Percentiles rank a stretch among this genome's conserved stretches.
Evolutionary conservation across 75 land plant genomes (phyloP).

Genomic region (Sequoiadendron giganteum): DNA sequence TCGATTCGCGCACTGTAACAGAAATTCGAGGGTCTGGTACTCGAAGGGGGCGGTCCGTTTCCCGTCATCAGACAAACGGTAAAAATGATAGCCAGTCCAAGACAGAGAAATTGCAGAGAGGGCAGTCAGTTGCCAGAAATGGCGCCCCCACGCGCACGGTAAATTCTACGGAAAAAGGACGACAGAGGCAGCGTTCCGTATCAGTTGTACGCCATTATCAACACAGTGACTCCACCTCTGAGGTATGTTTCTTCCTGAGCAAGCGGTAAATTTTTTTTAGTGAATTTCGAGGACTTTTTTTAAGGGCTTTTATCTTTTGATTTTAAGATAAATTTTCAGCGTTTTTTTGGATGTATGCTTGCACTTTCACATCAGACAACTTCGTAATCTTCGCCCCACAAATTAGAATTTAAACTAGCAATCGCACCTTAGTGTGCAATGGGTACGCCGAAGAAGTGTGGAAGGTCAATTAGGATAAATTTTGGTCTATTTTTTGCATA

Average conservation of each 20-base stretch:
- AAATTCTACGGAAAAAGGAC: not conserved
- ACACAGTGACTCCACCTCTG: conserved; percentile 2
- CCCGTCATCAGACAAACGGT: not conserved
- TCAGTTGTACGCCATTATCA: conserved; percentile 24
- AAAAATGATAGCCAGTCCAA: not conserved
- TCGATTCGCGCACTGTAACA: conserved; percentile 43
- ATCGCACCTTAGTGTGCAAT: too few relatives aligned
- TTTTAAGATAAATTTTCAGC: too few relatives aligned
- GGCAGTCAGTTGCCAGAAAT: conserved; percentile 10
- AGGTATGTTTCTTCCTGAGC: not conserved
- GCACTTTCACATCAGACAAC: too few relatives aligned
- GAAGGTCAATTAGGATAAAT: too few relatives aligned
- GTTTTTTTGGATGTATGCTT: too few relatives aligned
- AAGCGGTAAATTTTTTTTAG: too few relatives aligned
- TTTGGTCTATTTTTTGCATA: too few relatives aligned
- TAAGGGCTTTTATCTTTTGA: too few relatives aligned
- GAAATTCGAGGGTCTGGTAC: conserved; percentile 22
- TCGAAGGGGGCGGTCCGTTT: not conserved
- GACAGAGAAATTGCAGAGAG: conserved; percentile 16
- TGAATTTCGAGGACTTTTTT: too few relatives aligned
- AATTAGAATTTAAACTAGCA: too few relatives aligned
- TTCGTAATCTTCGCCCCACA: too few relatives aligned
- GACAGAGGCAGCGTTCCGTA: conserved; percentile 13
- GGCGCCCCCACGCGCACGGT: not conserved
- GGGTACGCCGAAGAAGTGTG: too few relatives aligned